Evolutionary conservation across 2,329 filamentous ascomycete genomes (phyloP), one percentile per base, ranked within the genome.

Genomic region (Aaosphaeria pasadenensis): DNA sequence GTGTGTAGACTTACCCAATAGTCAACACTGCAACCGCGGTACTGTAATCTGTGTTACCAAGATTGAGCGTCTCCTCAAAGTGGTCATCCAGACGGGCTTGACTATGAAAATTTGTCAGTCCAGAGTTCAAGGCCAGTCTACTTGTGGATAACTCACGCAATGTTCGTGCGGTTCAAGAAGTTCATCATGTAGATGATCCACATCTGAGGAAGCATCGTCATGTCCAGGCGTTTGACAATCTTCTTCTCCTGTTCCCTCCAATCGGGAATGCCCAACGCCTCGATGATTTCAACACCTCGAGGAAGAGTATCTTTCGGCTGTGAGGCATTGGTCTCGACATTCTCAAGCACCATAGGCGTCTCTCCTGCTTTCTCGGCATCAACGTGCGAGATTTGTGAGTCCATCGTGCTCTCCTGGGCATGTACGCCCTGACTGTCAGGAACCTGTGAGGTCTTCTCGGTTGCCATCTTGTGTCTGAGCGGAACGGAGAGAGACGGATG

Each of bases 31-130:
- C 50, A 3, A 52, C 50, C 3, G 52, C 52, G 7, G 52, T 55
- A 29, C 47, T 50, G 44, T 55, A 52, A 30, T 55, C 52, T 17
- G 52, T 52, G 30, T 55, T 55, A 17, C 52, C 50, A 9, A 52
- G 30, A 5, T 55, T 31, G 9, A 55, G 44, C 7, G 52, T 13
- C 50, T 46, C 17, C 11, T 13, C 9, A 24, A 39, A 39, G 29
- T 41, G 9, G 2, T 11, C 17, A 41, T 41, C 39, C 4, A 41
- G 24, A n/a, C 39, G 39, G 7, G 39, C 39, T 41, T 41, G 39
- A 7, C 39, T 41, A 28, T 28, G n/a, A 41, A n/a, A 41, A 9
- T 41, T 13, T 11, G 39, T 41, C 39, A 36, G 33, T 36, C 17
- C 24, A 11, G 24, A n/a, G 39, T 24, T 9, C 24, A 3, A 41